phyloP scores from a whole-genome alignment of 2,329 filamentous ascomycete species.

The Pseudogymnoascus sp. region DNA sequence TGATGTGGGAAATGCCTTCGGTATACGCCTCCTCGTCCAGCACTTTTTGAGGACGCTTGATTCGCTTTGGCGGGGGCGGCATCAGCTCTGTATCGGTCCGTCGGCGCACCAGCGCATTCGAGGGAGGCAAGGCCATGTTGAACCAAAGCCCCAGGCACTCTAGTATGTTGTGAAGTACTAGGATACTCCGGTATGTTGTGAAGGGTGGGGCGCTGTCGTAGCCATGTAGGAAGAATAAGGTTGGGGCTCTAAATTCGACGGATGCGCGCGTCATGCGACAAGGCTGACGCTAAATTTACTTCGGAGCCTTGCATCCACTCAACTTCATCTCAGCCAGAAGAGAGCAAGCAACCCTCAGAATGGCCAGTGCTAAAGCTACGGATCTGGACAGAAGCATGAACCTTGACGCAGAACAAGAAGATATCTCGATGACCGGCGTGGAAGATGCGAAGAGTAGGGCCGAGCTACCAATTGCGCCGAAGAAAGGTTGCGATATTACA shows the following conservation, averaged over 20 bases:
- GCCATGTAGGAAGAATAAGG: neutral
- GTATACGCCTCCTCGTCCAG: constrained; percentile 94
- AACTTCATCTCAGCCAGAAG: neutral
- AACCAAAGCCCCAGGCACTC: neutral
- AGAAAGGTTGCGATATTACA: constrained; percentile 38
- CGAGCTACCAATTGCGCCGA: neutral
- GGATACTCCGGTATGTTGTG: neutral
- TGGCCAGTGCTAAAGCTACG: neutral
- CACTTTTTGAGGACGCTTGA: constrained; percentile 81
- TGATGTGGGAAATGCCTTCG: constrained; percentile 83
- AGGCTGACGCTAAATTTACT: constrained; percentile 12
- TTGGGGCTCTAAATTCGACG: neutral
- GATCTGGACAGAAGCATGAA: neutral
- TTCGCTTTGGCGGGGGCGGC: constrained; percentile 87
- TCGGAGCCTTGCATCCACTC: neutral
- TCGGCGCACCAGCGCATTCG: constrained; percentile 56
- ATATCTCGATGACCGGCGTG: constrained; percentile 1
- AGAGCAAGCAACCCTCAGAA: neutral
- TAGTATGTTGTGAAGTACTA: constrained; percentile 31
- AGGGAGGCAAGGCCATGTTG: constrained; percentile 25
- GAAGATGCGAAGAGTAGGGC: neutral
- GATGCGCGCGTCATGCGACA: neutral
- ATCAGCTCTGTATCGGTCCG: constrained; percentile 63
- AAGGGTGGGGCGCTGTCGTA: neutral
- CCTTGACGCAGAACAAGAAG: neutral